phyloP scores from a whole-genome alignment of 2,329 filamentous ascomycete species.

The Ploettnerulaceae sp. region DNA sequence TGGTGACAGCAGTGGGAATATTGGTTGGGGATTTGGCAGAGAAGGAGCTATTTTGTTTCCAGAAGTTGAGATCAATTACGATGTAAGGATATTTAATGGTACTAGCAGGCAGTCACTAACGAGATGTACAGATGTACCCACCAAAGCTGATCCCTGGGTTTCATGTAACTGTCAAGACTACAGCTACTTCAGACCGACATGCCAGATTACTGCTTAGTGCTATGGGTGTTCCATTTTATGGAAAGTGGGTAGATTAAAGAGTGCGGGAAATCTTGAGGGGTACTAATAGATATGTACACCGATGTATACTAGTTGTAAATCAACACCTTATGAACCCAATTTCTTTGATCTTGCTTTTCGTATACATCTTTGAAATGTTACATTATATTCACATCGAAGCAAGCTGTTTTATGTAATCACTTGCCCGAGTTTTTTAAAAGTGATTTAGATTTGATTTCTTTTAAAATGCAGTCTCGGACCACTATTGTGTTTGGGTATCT shows the following conservation, averaged over 20 bases:
- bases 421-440: too few species aligned
- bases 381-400: too few species aligned
- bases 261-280: conserved; percentile 2
- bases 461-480: too few species aligned
- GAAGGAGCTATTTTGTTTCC: conserved; percentile 81
- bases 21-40: conserved; percentile 73
- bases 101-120: conserved; percentile 13
- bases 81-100: conserved; percentile 55
- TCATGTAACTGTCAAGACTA: conserved; percentile 34
- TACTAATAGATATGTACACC: conserved; percentile 18
- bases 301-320: conserved; percentile 24
- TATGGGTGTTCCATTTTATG: conserved; percentile 30
- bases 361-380: too few species aligned
- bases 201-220: conserved; percentile 27
- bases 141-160: conserved; percentile 40
- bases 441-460: too few species aligned
- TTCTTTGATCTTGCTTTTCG: neutral
- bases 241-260: conserved; percentile 22
- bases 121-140: conserved; percentile 48
- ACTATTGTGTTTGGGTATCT: neutral
- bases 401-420: too few species aligned
- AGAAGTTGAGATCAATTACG: conserved; percentile 91
- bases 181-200: conserved; percentile 28
- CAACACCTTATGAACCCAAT: conserved; percentile 6
- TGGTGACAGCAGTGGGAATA: conserved; percentile 84